Evolutionary conservation across 2,329 filamentous ascomycete species (phyloP).

Genomic region (Pestalotiopsis sp.): DNA sequence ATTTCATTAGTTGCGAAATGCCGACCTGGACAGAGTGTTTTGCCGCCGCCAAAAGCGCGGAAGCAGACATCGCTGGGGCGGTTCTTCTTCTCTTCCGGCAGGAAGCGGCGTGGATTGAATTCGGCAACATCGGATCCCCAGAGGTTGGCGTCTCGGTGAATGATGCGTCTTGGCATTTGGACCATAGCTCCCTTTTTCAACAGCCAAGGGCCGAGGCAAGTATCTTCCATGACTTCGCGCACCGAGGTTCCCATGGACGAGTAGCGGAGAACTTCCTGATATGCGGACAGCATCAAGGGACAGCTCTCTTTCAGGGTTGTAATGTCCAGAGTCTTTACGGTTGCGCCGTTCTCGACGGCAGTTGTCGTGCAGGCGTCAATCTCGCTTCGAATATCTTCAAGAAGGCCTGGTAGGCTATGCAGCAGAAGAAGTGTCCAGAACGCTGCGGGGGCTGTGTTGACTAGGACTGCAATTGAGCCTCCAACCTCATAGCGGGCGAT

Average conservation of each 20-base stretch:
- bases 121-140: constrained; percentile 42
- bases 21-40: constrained; percentile 38
- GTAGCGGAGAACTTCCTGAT: constrained; percentile 44
- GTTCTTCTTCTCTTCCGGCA: constrained; percentile 18
- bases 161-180: constrained; percentile 42
- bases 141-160: constrained; percentile 39
- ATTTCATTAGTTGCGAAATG: constrained; percentile 40
- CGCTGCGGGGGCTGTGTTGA: constrained; percentile 44
- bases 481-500: constrained; percentile 42
- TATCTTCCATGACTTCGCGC: constrained; percentile 42
- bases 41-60: constrained; percentile 40
- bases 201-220: constrained; percentile 39
- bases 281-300: constrained; percentile 41
- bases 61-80: constrained; percentile 30
- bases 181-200: constrained; percentile 42
- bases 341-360: background rate
- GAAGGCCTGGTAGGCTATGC: constrained; percentile 34
- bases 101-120: constrained; percentile 44
- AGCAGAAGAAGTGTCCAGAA: constrained; percentile 43
- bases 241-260: constrained; percentile 39
- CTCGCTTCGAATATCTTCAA: constrained; percentile 33
- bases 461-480: constrained; percentile 45
- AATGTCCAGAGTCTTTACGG: constrained; percentile 27
- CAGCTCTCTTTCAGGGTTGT: constrained; percentile 36
- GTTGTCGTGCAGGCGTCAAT: constrained; percentile 17